Evolutionary conservation across 2,329 filamentous ascomycete species (phyloP), one percentile per base, ranked within the genome.

Genomic region (Bipolaris cookei): DNA sequence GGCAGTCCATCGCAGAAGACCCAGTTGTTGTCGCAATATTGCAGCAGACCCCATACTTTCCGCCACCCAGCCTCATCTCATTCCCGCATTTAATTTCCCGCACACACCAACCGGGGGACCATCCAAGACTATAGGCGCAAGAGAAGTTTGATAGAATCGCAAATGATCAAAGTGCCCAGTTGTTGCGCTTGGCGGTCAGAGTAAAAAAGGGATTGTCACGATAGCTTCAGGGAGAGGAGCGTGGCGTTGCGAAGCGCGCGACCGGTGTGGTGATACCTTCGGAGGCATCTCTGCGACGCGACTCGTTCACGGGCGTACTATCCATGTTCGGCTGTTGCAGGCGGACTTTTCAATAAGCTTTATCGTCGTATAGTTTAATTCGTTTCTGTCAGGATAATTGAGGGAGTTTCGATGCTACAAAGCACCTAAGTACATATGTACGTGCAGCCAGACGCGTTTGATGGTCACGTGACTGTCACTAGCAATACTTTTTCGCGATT

Each of bases 61-160:
- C 57, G 54, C 70, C 65, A 70, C 55, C 66, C 46, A 62, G 44
- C 48, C 53, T 30, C 35, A 25, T 43, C 54, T 54, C 51, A 30
- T 58, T 55, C 56, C 70, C 69, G 71, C 66, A 65, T 61, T 58
- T 67, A 68, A 73, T 73, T 66, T 73, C 68, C 66, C 57, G 13
- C 41, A 30, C 37, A 53, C 58, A 51, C 66, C 69, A 69, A 68
- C 64, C 57, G 52, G 53, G 53, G 65, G 57, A 47, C 48, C 56
- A 51, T 50, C 56, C 59, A 39, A 39, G 54, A 53, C 54, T 47
- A 54, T 55, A 51, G 50, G 48, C 49, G 56, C 61, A 62, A 64
- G 50, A 67, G 68, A 66, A 68, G 49, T 58, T 65, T 65, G 66
- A 70, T 60, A 63, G 49, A 59, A 47, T 54, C 62, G 59, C 65